Base-by-base conservation (phyloP, 1,284 basidiomycete genomes). In the Sanghuangporus baumii region DNA sequence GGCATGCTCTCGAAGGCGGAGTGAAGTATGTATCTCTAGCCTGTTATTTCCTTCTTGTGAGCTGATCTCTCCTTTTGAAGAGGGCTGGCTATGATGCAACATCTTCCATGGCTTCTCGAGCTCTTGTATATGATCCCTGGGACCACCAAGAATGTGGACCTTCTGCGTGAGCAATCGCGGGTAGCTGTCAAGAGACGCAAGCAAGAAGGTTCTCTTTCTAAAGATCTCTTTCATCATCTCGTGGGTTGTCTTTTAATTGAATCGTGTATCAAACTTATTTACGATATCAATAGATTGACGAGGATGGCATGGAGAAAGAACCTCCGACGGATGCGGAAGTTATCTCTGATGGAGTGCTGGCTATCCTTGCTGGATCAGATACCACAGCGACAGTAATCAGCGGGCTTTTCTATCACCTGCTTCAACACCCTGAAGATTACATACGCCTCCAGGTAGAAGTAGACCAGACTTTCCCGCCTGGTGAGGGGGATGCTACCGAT, bases 141-240 rank as follows among this genome's bases (percentile, higher is more conserved):
- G 11, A 20, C 58, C 8, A 63, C 51, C 16, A 63, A 63, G 26
- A 58, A 59, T 31, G 38, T 63, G 12, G 16, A 20, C 31, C 14
- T 18, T 6, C 31, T 63, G 23, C 62, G 62, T 12, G n/a, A 59
- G 12, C 38, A 54, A 20, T 20, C 31, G 3, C 9, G 2, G 20
- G 57, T 18, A 26, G 20, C 34, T 9, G 59, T 52, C 12, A 51
- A n/a, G 41, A 50, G 26, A 16, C 61, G 63, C 12, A 65, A 65
- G 54, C 40, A 47, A 26, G 40, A 70, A 60, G 75, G 74, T 16
- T 69, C 72, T 8, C 57, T 67, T 7, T 67, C 51, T 31, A 74
- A 72, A 56, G 78, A 78, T 66, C 67, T 78, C 6, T 77, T 78
- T 65, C 71, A 75, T 60, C 71, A 79, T 52, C 59, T 79, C 65